Conservation (phyloP, 345 rosid genomes). For the Clarkia xantiana region DNA sequence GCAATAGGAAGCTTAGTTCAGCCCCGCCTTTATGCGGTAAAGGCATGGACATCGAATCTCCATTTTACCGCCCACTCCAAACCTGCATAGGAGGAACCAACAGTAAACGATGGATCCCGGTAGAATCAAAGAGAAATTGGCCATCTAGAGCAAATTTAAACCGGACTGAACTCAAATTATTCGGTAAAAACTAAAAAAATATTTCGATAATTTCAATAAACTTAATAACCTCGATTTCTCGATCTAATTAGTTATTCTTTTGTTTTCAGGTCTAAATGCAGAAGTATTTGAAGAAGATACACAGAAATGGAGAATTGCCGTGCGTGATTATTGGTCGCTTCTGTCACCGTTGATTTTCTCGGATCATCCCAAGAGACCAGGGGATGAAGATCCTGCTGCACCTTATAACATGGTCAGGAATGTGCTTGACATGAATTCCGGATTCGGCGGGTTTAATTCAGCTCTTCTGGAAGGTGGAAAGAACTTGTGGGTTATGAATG, state of each 20-base stretch:
- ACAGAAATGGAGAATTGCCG: constrained; percentile 42
- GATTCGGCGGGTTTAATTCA: constrained; percentile 75
- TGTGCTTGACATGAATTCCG: constrained; percentile 96
- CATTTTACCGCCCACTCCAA: constrained; percentile 80
- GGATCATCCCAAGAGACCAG: constrained; percentile 99
- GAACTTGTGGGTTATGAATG: constrained; percentile 97
- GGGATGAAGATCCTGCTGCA: constrained; percentile 95
- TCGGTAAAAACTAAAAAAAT: constrained; percentile 31
- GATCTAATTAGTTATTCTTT: too few relatives aligned
- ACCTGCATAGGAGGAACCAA: constrained; percentile 73
- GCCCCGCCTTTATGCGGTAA: constrained; percentile 66
- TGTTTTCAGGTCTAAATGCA: constrained; percentile 42
- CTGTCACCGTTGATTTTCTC: constrained; percentile 95
- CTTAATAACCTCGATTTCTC: too few relatives aligned
- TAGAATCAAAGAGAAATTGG: constrained; percentile 65
- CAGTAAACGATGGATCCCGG: constrained; percentile 81
- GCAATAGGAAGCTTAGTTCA: constrained; percentile 54
- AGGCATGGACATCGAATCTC: constrained; percentile 76
- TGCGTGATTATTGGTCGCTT: constrained; percentile 83
- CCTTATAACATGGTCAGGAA: constrained; percentile 96
- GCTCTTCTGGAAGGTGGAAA: constrained; percentile 71
- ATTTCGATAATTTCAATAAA: too few relatives aligned
- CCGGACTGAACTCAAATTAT: constrained; percentile 58
- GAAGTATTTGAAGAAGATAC: constrained; percentile 58
- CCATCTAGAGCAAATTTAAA: constrained; percentile 68